Conservation (phyloP, 805 yeast genomes). For the Candida cerambycidarum region DNA sequence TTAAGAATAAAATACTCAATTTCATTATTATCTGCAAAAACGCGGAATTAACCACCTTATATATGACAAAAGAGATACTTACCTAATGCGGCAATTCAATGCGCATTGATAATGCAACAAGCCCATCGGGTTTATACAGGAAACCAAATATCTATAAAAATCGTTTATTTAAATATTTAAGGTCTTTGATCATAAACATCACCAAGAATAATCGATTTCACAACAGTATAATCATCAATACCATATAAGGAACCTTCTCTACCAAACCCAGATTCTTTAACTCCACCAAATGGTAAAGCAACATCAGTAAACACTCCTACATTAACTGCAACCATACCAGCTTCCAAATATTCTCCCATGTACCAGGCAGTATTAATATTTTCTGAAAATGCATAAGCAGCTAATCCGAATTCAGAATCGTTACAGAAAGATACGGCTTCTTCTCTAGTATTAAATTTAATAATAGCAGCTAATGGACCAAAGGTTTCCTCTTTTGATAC, state of each 20-base stretch:
- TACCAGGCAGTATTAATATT: conserved; percentile 50
- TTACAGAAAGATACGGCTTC: conserved; percentile 56
- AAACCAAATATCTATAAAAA: too few relatives aligned
- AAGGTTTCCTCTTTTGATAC: conserved; percentile 61
- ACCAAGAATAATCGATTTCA: conserved; percentile 55
- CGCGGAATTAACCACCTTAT: too few relatives aligned
- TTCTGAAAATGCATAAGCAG: conserved; percentile 58
- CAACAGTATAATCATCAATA: conserved; percentile 65
- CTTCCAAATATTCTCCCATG: conserved; percentile 56
- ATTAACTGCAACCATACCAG: conserved; percentile 67
- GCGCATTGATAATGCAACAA: neutral
- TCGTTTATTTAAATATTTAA: too few relatives aligned
- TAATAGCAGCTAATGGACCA: conserved; percentile 62
- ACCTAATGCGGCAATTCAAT: neutral
- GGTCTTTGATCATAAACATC: conserved; percentile 28
- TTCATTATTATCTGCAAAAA: neutral
- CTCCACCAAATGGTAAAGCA: conserved; percentile 75
- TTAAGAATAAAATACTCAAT: neutral
- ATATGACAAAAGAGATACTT: neutral
- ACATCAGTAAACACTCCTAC: conserved; percentile 58
- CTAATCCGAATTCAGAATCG: conserved; percentile 56
- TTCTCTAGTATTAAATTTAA: conserved; percentile 52
- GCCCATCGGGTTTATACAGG: too few relatives aligned
- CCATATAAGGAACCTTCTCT: conserved; percentile 80
- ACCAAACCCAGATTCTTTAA: conserved; percentile 77